Evolutionary conservation across 75 land plant genomes (phyloP).

Genomic region (Pseudotsuga menziesii): DNA sequence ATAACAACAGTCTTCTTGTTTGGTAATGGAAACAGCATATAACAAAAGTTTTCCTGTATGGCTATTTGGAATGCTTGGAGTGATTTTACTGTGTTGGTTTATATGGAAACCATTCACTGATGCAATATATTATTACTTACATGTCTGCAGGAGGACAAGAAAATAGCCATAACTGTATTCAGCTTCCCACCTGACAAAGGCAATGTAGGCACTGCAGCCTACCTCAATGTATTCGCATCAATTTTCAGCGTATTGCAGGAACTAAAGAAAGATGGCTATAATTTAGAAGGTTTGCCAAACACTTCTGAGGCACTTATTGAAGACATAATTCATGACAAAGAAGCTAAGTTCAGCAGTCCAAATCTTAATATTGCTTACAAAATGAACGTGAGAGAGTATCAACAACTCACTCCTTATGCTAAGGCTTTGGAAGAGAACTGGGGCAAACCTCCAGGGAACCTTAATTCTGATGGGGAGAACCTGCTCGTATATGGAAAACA

Average conservation of each 20-base stretch:
- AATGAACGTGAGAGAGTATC: conserved; percentile 91
- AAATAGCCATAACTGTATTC: conserved; percentile 94
- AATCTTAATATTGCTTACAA: conserved; percentile 90
- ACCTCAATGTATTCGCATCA: conserved; percentile 93
- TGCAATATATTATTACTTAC: neutral
- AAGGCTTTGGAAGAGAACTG: conserved; percentile 87
- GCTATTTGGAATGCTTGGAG: neutral
- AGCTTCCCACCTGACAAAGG: conserved; percentile 99
- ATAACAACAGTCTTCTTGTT: neutral
- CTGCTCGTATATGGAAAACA: conserved; percentile 96
- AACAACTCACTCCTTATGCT: conserved; percentile 84
- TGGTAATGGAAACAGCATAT: neutral
- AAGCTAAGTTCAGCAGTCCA: conserved; percentile 97
- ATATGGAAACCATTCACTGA: conserved; percentile 2
- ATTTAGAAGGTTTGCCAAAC: conserved; percentile 90
- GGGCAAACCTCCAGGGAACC: conserved; percentile 98
- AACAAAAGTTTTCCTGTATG: neutral
- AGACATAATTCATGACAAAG: conserved; percentile 96
- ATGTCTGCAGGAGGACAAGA: conserved; percentile 78
- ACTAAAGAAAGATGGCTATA: conserved; percentile 78
- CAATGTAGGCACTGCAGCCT: conserved; percentile 98
- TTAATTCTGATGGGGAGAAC: conserved; percentile 97
- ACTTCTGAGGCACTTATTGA: conserved; percentile 85
- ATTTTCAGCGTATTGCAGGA: conserved; percentile 88
- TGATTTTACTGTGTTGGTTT: neutral